phyloP scores from a whole-genome alignment of 1,139 yeast genomes.

The Suhomyces coccinellae region DNA sequence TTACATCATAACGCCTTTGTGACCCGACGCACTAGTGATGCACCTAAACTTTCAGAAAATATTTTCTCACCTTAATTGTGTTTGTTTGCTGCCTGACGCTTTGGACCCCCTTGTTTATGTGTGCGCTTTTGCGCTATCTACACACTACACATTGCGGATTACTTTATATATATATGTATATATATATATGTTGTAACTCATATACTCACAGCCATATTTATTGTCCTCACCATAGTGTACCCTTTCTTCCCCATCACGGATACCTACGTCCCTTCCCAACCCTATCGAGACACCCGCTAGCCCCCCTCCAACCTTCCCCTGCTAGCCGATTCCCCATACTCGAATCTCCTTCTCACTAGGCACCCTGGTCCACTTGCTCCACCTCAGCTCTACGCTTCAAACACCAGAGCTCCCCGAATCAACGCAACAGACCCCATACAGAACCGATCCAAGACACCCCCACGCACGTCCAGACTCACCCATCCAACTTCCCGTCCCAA shows the following conservation, averaged over 20 bases:
- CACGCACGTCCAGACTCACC: too few species aligned
- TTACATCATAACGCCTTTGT: conserved; percentile 8
- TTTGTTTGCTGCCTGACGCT: conserved; percentile 14
- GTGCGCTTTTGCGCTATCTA: conserved; percentile 7
- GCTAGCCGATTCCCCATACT: not conserved
- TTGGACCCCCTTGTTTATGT: conserved; percentile 11
- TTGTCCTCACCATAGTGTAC: not conserved
- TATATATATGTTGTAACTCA: not conserved
- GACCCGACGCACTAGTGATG: conserved; percentile 7
- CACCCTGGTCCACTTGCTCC: not conserved
- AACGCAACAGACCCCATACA: too few species aligned
- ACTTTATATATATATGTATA: conserved; percentile 8
- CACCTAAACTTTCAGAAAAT: conserved; percentile 6
- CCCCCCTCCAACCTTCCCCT: not conserved
- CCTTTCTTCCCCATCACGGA: not conserved
- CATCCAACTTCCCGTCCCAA: not conserved
- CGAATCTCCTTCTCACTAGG: too few species aligned
- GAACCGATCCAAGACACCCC: too few species aligned
- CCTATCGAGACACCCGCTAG: too few species aligned
- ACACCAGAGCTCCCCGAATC: too few species aligned
- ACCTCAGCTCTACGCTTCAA: not conserved
- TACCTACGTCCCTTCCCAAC: too few species aligned
- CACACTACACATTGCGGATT: conserved; percentile 2
- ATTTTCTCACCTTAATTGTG: conserved; percentile 9
- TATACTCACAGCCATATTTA: not conserved